Percentiles rank a stretch among this genome's conserved stretches.
phyloP scores from a whole-genome alignment of 306 rosid genomes.

The Prunus persica region DNA sequence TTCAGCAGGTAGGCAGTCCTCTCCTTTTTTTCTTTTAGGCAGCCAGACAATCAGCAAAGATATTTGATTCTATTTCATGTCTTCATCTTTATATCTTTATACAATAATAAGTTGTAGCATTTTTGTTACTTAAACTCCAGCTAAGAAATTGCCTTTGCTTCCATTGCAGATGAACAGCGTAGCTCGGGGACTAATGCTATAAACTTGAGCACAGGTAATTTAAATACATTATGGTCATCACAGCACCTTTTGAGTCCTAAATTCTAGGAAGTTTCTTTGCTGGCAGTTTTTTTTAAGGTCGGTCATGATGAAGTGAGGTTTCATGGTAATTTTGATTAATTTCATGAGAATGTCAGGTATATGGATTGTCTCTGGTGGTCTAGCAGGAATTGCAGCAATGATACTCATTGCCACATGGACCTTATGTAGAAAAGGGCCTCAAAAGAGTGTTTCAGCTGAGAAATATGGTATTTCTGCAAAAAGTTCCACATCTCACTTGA shows the following conservation, averaged over 20 bases:
- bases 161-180: conserved; percentile 18
- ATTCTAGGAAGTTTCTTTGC: neutral
- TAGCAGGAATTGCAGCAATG: conserved; percentile 24
- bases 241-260: neutral
- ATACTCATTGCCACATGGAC: conserved; percentile 26
- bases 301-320: neutral
- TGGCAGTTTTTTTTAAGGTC: neutral
- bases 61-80: neutral
- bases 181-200: neutral
- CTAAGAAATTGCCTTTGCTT: neutral
- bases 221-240: neutral
- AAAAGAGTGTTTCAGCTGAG: neutral
- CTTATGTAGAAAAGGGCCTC: conserved; percentile 24
- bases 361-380: conserved; percentile 39
- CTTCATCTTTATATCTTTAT: neutral
- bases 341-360: conserved; percentile 25
- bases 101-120: neutral
- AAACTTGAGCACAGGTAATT: conserved; percentile 23
- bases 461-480: conserved; percentile 25
- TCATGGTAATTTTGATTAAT: neutral
- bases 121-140: neutral
- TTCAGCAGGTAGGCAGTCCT: conserved; percentile 29
- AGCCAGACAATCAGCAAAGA: neutral
- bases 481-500: neutral
- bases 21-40: neutral